A percentile compares a stretch with the other conserved stretches of the same genome.
phyloP scores from a whole-genome alignment of 2,329 filamentous ascomycete species.

The Aspergillus calidoustus region DNA sequence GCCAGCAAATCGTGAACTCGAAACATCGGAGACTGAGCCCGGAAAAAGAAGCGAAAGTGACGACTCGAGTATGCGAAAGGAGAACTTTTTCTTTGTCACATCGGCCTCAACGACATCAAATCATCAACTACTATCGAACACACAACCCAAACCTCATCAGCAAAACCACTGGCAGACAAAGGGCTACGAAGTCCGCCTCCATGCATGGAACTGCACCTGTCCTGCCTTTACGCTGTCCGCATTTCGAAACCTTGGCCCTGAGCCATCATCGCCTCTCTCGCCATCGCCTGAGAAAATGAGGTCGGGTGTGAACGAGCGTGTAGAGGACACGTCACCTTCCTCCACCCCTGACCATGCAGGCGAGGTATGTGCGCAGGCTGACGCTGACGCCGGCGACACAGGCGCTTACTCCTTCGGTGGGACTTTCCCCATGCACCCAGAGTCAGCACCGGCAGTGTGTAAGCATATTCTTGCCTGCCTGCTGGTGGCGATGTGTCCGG shows the following conservation, averaged over 20 bases:
- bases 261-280: slow-evolving; percentile 1
- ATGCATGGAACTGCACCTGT: slow-evolving; percentile 88
- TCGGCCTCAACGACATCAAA: slow-evolving; percentile 55
- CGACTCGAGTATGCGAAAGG: not conserved
- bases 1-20: not conserved
- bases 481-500: slow-evolving; percentile 68
- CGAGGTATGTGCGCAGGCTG: not conserved
- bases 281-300: not conserved
- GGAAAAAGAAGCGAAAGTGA: not conserved
- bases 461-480: slow-evolving; percentile 90
- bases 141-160: slow-evolving; percentile 1
- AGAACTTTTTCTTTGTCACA: slow-evolving; percentile 65
- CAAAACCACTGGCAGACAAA: slow-evolving; percentile 29
- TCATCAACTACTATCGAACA: slow-evolving; percentile 22
- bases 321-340: slow-evolving; percentile 16
- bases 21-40: not conserved
- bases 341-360: not conserved
- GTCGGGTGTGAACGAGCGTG: not conserved
- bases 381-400: not conserved
- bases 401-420: slow-evolving; percentile 44
- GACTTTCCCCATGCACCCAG: slow-evolving; percentile 29
- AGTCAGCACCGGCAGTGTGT: slow-evolving; percentile 58
- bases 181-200: slow-evolving; percentile 72
- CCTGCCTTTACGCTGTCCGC: slow-evolving; percentile 78
- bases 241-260: slow-evolving; percentile 56